Conservation (phyloP, 1,284 basidiomycete genomes). For the Xerocomus amazonicus region DNA sequence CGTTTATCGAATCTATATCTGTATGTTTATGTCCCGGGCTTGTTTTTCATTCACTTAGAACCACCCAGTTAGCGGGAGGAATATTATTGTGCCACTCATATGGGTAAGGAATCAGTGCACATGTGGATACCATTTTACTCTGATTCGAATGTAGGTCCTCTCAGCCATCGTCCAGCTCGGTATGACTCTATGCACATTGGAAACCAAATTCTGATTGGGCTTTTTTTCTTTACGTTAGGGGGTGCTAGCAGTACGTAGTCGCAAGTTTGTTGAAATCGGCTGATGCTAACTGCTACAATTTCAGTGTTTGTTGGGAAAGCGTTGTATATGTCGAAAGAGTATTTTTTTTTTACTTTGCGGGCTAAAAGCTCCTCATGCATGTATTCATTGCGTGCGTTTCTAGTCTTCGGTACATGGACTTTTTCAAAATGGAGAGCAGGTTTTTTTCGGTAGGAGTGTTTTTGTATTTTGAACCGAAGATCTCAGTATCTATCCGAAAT, state of each 20-base stretch:
- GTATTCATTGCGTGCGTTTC: not conserved
- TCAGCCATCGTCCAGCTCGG: slow-evolving; percentile 6
- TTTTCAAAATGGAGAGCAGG: not conserved
- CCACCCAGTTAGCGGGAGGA: slow-evolving; percentile 8
- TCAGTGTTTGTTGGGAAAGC: slow-evolving; percentile 7
- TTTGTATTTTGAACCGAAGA: not conserved
- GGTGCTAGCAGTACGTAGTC: not conserved
- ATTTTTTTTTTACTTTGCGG: not conserved
- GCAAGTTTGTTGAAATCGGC: not conserved
- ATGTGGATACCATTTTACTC: not conserved
- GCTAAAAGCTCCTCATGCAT: not conserved
- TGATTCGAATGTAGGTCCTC: not conserved
- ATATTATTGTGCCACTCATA: slow-evolving; percentile 3
- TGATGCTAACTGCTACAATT: not conserved
- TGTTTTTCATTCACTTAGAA: not conserved
- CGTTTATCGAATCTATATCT: slow-evolving; percentile 13
- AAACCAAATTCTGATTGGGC: not conserved
- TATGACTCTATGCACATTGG: not conserved
- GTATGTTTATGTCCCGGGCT: slow-evolving; percentile 1
- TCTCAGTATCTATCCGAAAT: not conserved
- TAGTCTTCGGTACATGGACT: not conserved
- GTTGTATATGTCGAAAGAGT: slow-evolving; percentile 9
- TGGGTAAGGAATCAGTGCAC: slow-evolving; percentile 9
- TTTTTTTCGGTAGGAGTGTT: not conserved
- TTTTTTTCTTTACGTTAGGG: slow-evolving; percentile 2